Conservation (phyloP, 768 basidiomycete genomes). For the Amanita fuliginea region DNA sequence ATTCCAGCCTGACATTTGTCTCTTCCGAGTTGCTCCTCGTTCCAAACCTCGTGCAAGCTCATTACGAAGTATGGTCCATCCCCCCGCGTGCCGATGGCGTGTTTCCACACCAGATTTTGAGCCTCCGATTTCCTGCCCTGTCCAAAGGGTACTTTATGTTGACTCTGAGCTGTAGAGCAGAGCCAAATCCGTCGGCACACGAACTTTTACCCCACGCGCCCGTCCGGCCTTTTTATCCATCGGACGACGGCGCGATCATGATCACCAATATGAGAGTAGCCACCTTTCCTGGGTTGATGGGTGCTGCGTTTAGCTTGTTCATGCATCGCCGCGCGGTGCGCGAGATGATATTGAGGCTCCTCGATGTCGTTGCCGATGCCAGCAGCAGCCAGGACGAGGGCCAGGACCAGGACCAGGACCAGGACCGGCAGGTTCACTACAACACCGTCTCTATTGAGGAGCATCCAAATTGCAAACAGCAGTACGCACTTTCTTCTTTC, state of each 20-base stretch:
- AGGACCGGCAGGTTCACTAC: too few species aligned
- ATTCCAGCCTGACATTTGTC: slow-evolving; percentile 22
- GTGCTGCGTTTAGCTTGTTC: slow-evolving; percentile 20
- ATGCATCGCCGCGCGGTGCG: slow-evolving; percentile 23
- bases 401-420: too few species aligned
- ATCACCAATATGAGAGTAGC: slow-evolving; percentile 21
- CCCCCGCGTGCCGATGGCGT: slow-evolving; percentile 10
- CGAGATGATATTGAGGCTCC: slow-evolving; percentile 5
- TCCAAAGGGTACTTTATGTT: background rate
- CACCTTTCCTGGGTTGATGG: background rate
- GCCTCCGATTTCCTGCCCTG: background rate
- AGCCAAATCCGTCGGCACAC: slow-evolving; percentile 26
- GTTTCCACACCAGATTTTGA: slow-evolving; percentile 2
- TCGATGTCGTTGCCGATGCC: background rate
- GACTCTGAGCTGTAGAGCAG: slow-evolving; percentile 20
- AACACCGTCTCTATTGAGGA: background rate
- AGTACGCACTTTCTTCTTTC: background rate
- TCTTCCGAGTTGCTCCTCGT: slow-evolving; percentile 21
- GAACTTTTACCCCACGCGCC: slow-evolving; percentile 4
- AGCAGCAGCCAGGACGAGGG: too few species aligned
- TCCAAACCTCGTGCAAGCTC: slow-evolving; percentile 17
- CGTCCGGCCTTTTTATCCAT: slow-evolving; percentile 15
- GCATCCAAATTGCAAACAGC: background rate
- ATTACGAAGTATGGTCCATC: slow-evolving; percentile 28
- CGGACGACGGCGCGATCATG: slow-evolving; percentile 19